Evolutionary conservation across 129 eudicot genomes (phyloP).

Genomic region (Helianthus annuus): HanXRQr2.0-SUNRISE NC_035444.2:4703101-4703600

Average conservation of each 20-base stretch:
- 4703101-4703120: not conserved
- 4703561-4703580: not conserved
- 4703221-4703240: conserved; percentile 15
- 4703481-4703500: not conserved
- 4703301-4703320: conserved; percentile 28
- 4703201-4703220: too few relatives aligned
- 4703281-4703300: conserved; percentile 23
- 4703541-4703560: too few relatives aligned
- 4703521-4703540: too few relatives aligned
- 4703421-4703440: conserved; percentile 7
- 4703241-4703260: conserved; percentile 16
- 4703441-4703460: not conserved
- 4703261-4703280: conserved; percentile 18
- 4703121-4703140: not conserved
- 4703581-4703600: not conserved
- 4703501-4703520: too few relatives aligned
- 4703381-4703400: conserved; percentile 46
- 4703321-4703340: conserved; percentile 34
- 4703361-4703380: conserved; percentile 23
- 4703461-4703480: not conserved
- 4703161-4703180: not conserved
- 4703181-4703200: too few relatives aligned
- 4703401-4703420: conserved; percentile 40
- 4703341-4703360: conserved; percentile 45
- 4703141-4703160: conserved; percentile 6